Evolutionary conservation across 495 filamentous ascomycete species (phyloP).

Genomic region (Melanomma pulvis-pyrius): DNA sequence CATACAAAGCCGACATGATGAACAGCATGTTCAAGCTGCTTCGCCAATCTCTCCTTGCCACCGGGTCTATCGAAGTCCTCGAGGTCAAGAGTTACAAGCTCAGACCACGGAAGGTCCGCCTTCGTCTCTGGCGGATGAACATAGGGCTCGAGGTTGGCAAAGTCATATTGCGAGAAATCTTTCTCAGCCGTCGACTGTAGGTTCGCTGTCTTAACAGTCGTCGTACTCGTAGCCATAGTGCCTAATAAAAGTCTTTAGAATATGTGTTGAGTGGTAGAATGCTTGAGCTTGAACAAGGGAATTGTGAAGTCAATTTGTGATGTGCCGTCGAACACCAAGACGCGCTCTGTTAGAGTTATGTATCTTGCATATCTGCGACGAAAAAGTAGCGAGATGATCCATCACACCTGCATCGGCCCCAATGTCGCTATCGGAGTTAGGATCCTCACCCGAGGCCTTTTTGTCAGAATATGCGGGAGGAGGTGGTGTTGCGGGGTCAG

Average conservation of each 20-base stretch:
- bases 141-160: conserved; percentile 15
- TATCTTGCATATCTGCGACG: too few relatives aligned
- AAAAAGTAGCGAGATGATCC: too few relatives aligned
- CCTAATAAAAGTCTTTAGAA: not conserved
- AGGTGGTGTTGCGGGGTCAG: not conserved
- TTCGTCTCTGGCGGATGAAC: conserved; percentile 23
- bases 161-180: conserved; percentile 9
- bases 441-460: too few relatives aligned
- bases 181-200: not conserved
- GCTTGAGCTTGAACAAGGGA: too few relatives aligned
- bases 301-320: too few relatives aligned
- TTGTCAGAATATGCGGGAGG: too few relatives aligned
- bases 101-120: conserved; percentile 50
- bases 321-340: not conserved
- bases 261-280: too few relatives aligned
- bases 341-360: too few relatives aligned
- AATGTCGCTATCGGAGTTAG: too few relatives aligned
- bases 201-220: not conserved
- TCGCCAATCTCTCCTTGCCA: conserved; percentile 58
- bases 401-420: too few relatives aligned
- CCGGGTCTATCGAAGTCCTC: conserved; percentile 53
- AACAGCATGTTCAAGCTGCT: conserved; percentile 62
- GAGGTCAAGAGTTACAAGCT: conserved; percentile 60
- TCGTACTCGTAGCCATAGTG: conserved; percentile 6
- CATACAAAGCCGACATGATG: conserved; percentile 53